phyloP scores from a whole-genome alignment of 164 flowering plant species.

The Aristolochia californica region DNA sequence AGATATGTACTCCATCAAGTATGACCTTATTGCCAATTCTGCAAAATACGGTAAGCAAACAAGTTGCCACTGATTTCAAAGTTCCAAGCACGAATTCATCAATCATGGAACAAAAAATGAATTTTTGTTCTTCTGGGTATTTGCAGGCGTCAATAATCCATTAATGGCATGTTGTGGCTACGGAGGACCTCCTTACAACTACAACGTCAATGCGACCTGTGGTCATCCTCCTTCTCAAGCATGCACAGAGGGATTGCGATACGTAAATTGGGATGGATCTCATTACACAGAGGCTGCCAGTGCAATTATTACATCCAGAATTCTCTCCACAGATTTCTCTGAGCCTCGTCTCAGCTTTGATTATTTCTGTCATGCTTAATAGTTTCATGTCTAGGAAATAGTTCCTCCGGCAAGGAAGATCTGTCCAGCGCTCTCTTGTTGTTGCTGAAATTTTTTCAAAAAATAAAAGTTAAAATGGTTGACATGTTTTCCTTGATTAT shows the following conservation, averaged over 20 bases:
- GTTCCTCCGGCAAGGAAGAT: too few species aligned
- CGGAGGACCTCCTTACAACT: slow-evolving; percentile 62
- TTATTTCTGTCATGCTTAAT: slow-evolving; percentile 17
- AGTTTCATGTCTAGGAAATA: background rate
- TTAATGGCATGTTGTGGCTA: slow-evolving; percentile 47
- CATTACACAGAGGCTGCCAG: slow-evolving; percentile 66
- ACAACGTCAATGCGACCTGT: slow-evolving; percentile 25
- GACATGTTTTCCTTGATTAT: too few species aligned
- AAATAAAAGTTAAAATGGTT: too few species aligned
- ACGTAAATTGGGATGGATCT: slow-evolving; percentile 57
- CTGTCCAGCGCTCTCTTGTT: too few species aligned
- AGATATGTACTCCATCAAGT: slow-evolving; percentile 43
- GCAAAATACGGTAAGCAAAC: slow-evolving; percentile 28
- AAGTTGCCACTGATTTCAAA: too few species aligned
- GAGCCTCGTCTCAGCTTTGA: slow-evolving; percentile 27
- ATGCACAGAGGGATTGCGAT: slow-evolving; percentile 25
- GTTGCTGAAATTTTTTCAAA: too few species aligned
- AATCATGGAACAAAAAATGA: background rate
- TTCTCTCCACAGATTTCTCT: slow-evolving; percentile 37
- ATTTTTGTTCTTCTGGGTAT: too few species aligned
- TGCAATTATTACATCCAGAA: slow-evolving; percentile 25
- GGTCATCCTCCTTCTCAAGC: slow-evolving; percentile 25
- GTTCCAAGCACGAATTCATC: too few species aligned
- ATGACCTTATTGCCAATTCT: slow-evolving; percentile 34
- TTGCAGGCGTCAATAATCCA: slow-evolving; percentile 44